A percentile compares a stretch with the other conserved stretches of the same genome.
These are phyloP conservation scores for Fraxinus albicans DNA, from an alignment of 305 asterid genomes.

Conservation along the genomic window DNA sequence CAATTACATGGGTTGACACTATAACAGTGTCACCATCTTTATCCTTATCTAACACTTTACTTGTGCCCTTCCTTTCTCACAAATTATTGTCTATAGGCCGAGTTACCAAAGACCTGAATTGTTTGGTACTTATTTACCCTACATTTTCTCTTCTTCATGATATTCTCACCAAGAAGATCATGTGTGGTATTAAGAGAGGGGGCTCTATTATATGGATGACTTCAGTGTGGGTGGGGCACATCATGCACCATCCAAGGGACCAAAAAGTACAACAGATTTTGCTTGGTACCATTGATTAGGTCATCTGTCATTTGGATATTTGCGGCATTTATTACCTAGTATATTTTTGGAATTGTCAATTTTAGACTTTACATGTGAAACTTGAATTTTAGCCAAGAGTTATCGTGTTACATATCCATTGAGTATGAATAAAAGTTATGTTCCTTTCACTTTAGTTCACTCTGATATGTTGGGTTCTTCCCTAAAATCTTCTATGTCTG, in stretches of 20 bases:
- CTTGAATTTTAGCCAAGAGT: not conserved
- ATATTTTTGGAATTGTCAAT: not conserved
- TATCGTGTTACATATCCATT: not conserved
- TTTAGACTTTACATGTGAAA: not conserved
- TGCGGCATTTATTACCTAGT: not conserved
- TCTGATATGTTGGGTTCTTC: not conserved
- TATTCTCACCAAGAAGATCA: no score
- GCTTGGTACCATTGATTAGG: not conserved
- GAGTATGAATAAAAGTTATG: not conserved
- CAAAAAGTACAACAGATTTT: not conserved
- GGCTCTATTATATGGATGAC: slow-evolving; percentile 1
- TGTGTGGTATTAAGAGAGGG: not conserved
- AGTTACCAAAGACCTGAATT: not conserved
- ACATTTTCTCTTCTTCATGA: not conserved
- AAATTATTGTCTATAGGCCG: no score
- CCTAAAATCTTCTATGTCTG: not conserved
- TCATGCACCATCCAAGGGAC: not conserved
- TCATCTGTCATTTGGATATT: not conserved
- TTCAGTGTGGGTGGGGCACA: not conserved
- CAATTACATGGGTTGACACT: not conserved
- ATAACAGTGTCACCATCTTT: not conserved
- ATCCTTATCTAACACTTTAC: not conserved
- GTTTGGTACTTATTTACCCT: not conserved
- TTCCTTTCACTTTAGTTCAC: not conserved
- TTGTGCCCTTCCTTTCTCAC: not conserved